Evolutionary conservation across 257 asterid species (phyloP), one percentile per base, ranked within the genome.

Genomic region (Nemophila menziesii): DNA sequence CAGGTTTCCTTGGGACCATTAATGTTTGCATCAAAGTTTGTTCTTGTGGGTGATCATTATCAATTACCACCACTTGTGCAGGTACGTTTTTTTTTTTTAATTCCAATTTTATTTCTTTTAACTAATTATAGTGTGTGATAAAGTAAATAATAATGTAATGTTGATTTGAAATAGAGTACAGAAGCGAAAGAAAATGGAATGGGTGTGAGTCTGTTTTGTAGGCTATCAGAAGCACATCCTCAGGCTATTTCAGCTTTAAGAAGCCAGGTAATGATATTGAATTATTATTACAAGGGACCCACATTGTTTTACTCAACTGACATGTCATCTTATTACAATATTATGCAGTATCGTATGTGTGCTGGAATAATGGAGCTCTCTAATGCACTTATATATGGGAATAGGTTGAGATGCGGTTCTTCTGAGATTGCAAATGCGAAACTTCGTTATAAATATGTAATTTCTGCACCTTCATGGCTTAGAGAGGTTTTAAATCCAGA

Each of bases 261-360:
- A 52, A 64, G 69, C 79, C 98, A 89, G 98, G 98, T 84, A 36
- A 57, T n/a, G n/a, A n/a, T 23, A 4, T 61, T 48, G 49, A 46
- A 40, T 38, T 43, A 47, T n/a, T 48, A 10, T 33, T 42, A 45
- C 29, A 44, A 55, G 48, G 20, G 46, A 5, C 34, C 40, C 39
- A 11, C 40, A 19, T 13, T 44, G 34, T 34, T 39, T 46, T 41
- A 58, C 26, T 20, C 39, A 47, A 43, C 49, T n/a, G 60, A 20
- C 48, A 58, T 60, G 47, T 51, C 55, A 22, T 11, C 40, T 51
- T 60, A 55, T 60, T 62, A 46, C 61, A 45, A 57, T 53, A n/a
- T n/a, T n/a, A 15, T 78, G 87, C 93, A 89, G 98, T 89, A 89
- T 74, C 94, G 94, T 17, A 89, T 89, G 98, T 80, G 94, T 51